A percentile compares a stretch with the other conserved stretches of the same genome.
phyloP scores from a whole-genome alignment of 2,329 filamentous ascomycete species.

The Aspergillus ibericus region DNA sequence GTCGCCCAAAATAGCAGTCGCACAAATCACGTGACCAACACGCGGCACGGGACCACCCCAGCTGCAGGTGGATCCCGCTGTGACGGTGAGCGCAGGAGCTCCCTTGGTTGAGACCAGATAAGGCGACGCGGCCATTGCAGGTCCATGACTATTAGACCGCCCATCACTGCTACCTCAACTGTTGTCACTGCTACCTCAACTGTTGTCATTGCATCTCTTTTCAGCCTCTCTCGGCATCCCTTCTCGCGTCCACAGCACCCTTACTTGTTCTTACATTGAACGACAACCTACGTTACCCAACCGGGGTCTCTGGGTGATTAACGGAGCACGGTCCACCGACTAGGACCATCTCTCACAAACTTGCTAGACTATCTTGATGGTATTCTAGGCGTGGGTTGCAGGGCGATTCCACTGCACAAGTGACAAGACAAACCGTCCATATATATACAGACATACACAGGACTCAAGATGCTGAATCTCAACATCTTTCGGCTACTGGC shows the following conservation, averaged over 20 bases:
- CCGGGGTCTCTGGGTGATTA: neutral
- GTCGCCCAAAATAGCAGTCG: conserved; percentile 4
- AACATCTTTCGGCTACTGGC: conserved; percentile 71
- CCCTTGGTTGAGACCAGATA: conserved; percentile 11
- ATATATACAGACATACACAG: neutral
- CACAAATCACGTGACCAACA: conserved; percentile 17
- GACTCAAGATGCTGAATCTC: conserved; percentile 13
- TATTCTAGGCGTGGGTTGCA: neutral
- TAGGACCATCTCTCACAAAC: neutral
- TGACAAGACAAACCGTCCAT: neutral
- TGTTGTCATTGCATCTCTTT: neutral
- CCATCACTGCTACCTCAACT: neutral
- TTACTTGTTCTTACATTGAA: neutral
- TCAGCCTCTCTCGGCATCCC: neutral
- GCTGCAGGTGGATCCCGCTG: conserved; percentile 13
- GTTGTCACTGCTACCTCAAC: neutral
- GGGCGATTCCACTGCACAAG: neutral
- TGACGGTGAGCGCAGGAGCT: conserved; percentile 4
- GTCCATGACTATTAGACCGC: neutral
- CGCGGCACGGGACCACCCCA: conserved; percentile 13
- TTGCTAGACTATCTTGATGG: neutral
- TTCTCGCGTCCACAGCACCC: neutral
- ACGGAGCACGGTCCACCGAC: conserved; percentile 5
- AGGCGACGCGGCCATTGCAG: neutral
- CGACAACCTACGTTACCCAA: neutral